Base-by-base conservation (phyloP, 1,284 basidiomycete species). In the Microbotryomycetes sp. region DNA sequence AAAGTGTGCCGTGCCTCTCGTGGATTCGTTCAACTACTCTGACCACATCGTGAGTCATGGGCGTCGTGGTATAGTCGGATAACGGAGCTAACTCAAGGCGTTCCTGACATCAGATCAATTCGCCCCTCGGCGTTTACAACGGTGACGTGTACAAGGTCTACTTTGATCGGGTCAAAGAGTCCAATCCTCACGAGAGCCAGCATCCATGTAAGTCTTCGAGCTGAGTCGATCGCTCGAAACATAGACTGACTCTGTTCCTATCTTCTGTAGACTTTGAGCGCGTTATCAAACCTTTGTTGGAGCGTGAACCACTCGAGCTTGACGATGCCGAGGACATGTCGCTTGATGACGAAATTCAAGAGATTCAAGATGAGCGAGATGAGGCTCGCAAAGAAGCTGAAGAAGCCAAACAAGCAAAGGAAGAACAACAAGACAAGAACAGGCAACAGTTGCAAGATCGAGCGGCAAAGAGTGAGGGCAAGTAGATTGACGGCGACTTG, bases 41-140 rank as follows among this genome's bases (percentile, higher is more conserved):
- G 81, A 82, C 73, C 81, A 82, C 74, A 78, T 82, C 60, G 65
- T 67, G 19, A 22, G 64, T 53, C 12, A 42, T 19, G n/a, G n/a
- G n/a, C n/a, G n/a, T n/a, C n/a, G n/a, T n/a, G n/a, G n/a, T n/a
- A n/a, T n/a, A n/a, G n/a, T n/a, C n/a, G n/a, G n/a, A n/a, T n/a
- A n/a, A n/a, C n/a, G n/a, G n/a, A n/a, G n/a, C n/a, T n/a, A n/a
- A n/a, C n/a, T n/a, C n/a, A n/a, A n/a, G n/a, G n/a, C n/a, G n/a
- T n/a, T n/a, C n/a, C n/a, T n/a, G n/a, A n/a, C n/a, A n/a, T n/a
- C 54, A 67, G 66, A 75, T 82, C 75, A 83, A 83, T 75, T 80
- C 80, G 52, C 81, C 81, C 28, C 77, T 83, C 32, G 81, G 79
- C 45, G 74, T 76, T 60, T 79, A 76, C 70, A 77, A 79, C 65